These are phyloP conservation scores for Sherardia arvensis DNA, from an alignment of 257 asterid species.

Conservation along the genomic window DNA sequence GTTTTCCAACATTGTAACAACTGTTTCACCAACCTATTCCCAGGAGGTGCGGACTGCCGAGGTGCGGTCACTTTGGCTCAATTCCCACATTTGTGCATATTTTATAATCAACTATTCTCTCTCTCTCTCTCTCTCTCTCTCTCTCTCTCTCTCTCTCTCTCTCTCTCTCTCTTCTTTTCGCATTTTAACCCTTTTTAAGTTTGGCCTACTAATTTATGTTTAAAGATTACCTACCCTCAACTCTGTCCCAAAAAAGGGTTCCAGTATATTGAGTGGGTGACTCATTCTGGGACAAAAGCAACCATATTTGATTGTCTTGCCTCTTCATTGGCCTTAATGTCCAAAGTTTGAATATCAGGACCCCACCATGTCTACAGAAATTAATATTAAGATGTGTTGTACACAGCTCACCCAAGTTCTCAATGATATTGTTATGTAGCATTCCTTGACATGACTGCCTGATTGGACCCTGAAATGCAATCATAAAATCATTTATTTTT, in stretches of 20 bases:
- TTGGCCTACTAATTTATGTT: not conserved
- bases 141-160: too few species aligned
- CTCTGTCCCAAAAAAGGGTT: not conserved
- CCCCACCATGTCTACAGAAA: not conserved
- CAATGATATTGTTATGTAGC: not conserved
- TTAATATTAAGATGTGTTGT: not conserved
- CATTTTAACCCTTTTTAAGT: not conserved
- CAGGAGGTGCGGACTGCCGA: conserved; percentile 74
- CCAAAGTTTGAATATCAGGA: not conserved
- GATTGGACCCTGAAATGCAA: too few species aligned
- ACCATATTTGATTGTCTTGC: not conserved
- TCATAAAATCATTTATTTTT: not conserved
- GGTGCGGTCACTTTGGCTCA: conserved; percentile 35
- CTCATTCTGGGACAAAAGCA: not conserved
- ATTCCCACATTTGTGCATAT: not conserved
- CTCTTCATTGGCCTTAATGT: not conserved
- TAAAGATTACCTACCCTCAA: not conserved
- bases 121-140: too few species aligned
- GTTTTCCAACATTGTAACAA: conserved; percentile 90
- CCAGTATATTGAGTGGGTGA: not conserved
- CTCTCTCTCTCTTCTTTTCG: not conserved
- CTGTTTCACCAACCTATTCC: conserved; percentile 97
- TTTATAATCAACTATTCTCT: too few species aligned
- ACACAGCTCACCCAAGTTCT: not conserved
- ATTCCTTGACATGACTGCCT: not conserved